Evolutionary conservation across 805 yeast genomes (phyloP).

Genomic region (Saturnispora sekii): DNA sequence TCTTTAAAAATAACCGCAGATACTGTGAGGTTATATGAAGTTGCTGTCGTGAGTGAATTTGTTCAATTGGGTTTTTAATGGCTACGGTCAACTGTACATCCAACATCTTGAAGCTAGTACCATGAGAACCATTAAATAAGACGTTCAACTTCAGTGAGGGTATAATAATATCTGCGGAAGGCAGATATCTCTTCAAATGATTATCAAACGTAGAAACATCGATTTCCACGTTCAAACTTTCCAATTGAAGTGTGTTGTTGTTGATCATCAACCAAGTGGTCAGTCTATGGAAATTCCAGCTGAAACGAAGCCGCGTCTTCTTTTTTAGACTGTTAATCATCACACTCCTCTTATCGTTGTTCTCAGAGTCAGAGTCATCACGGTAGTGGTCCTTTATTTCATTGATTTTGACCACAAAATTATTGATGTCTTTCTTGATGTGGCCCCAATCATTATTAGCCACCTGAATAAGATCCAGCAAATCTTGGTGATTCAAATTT

Average conservation of each 20-base stretch:
- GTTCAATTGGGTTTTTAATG: constrained; percentile 31
- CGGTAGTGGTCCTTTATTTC: not conserved
- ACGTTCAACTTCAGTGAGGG: constrained; percentile 34
- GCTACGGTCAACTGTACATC: constrained; percentile 39
- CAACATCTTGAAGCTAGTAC: constrained; percentile 32
- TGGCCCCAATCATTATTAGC: not conserved
- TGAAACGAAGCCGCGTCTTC: not conserved
- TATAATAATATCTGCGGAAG: constrained; percentile 31
- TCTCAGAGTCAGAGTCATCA: not conserved
- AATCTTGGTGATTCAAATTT: constrained; percentile 3
- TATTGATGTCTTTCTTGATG: not conserved
- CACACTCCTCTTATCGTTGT: constrained; percentile 1
- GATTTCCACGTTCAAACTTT: constrained; percentile 8
- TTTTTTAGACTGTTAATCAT: constrained; percentile 3
- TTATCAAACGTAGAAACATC: constrained; percentile 14
- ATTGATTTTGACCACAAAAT: constrained; percentile 2
- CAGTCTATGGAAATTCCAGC: not conserved
- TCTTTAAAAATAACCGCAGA: constrained; percentile 49
- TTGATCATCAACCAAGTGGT: constrained; percentile 7
- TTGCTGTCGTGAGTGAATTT: constrained; percentile 28
- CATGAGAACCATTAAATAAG: constrained; percentile 27
- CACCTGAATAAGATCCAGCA: not conserved
- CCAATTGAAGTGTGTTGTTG: constrained; percentile 14
- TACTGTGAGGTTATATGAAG: constrained; percentile 50
- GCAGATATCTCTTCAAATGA: constrained; percentile 12